Percentiles rank a stretch among this genome's conserved stretches.
Conservation (phyloP, 768 basidiomycete genomes). For the Boletus subparvulus region DNA sequence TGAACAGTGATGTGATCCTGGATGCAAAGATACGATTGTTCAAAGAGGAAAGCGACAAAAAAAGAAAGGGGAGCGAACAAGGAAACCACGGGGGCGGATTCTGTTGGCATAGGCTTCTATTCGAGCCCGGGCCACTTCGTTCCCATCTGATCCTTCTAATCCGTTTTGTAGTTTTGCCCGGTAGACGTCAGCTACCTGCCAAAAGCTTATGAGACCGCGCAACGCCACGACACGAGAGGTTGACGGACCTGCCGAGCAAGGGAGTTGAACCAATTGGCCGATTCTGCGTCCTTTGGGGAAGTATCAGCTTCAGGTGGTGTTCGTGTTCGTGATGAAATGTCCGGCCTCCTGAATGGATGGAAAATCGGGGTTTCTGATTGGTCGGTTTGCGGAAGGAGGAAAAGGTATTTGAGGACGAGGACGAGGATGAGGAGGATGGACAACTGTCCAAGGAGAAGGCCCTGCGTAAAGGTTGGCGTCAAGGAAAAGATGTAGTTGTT, state of each 20-base stretch:
- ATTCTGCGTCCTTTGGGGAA: conserved; percentile 49
- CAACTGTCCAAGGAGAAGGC: conserved; percentile 87
- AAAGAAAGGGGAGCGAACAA: conserved; percentile 45
- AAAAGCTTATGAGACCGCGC: not conserved
- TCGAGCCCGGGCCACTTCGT: conserved; percentile 76
- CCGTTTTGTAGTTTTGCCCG: conserved; percentile 74
- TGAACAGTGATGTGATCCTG: conserved; percentile 88
- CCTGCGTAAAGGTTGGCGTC: conserved; percentile 92
- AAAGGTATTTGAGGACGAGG: conserved; percentile 90
- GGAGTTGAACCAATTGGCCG: conserved; percentile 89
- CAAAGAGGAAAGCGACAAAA: not conserved
- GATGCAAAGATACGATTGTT: conserved; percentile 2
- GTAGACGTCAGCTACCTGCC: conserved; percentile 69
- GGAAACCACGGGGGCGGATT: conserved; percentile 64
- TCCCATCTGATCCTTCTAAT: conserved; percentile 67
- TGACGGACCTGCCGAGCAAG: conserved; percentile 73
- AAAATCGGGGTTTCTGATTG: conserved; percentile 57
- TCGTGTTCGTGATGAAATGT: conserved; percentile 42
- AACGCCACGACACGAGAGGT: not conserved
- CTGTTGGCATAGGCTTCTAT: conserved; percentile 83
- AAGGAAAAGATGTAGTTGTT: conserved; percentile 66
- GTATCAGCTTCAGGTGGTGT: conserved; percentile 18
- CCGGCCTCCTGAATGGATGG: conserved; percentile 55
- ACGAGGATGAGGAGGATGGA: conserved; percentile 77
- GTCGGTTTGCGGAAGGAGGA: conserved; percentile 75